phyloP scores from a whole-genome alignment of 169 alveolate species.

The Plasmodium relictum region DNA sequence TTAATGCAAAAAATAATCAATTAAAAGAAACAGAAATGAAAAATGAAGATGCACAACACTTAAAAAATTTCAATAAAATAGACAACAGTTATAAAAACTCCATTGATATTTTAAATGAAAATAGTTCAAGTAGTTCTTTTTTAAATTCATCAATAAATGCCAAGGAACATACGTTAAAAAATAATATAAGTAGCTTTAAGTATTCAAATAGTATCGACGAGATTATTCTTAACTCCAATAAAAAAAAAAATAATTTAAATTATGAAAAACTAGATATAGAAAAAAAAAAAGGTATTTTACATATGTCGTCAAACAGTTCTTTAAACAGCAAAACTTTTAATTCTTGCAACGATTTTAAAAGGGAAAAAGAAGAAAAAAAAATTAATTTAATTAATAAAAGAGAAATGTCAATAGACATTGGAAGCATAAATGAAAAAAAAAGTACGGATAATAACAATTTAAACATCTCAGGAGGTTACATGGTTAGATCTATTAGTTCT shows the following conservation, averaged over 20 bases:
- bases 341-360: neutral
- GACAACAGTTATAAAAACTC: too few relatives aligned
- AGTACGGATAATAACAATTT: constrained; percentile 11
- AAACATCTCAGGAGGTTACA: constrained; percentile 23
- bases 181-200: neutral
- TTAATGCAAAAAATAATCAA: too few relatives aligned
- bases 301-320: neutral
- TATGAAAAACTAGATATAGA: neutral
- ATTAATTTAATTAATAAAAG: constrained; percentile 1
- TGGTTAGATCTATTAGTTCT: constrained; percentile 70
- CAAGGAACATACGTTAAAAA: constrained; percentile 6
- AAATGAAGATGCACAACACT: too few relatives aligned
- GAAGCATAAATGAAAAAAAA: constrained; percentile 14
- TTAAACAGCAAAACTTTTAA: neutral
- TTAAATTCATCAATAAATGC: neutral
- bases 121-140: constrained; percentile 7
- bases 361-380: neutral
- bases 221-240: neutral
- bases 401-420: constrained; percentile 18
- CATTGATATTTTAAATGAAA: neutral
- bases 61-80: too few relatives aligned
- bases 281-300: constrained; percentile 5
- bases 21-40: too few relatives aligned
- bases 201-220: constrained; percentile 8
- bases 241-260: neutral